Conservation (phyloP, 1,139 yeast genomes). For the Candida albicans region DNA sequence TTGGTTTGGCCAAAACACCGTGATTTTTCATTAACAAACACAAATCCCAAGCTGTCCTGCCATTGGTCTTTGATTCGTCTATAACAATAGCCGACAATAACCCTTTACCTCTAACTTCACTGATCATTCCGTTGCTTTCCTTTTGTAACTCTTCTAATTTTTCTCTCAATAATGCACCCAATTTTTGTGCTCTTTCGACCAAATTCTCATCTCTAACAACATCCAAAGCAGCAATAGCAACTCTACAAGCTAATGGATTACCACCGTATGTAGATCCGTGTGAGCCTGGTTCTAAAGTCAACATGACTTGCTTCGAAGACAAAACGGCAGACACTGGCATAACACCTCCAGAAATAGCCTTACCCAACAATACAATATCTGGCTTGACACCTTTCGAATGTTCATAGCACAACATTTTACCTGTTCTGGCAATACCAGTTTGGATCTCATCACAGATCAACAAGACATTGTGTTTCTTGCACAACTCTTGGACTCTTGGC, state of each 20-base stretch:
- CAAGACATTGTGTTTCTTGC: constrained; percentile 81
- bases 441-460: constrained; percentile 96
- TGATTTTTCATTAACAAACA: constrained; percentile 84
- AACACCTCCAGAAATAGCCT: constrained; percentile 95
- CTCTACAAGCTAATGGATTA: constrained; percentile 92
- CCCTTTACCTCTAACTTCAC: constrained; percentile 93
- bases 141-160: constrained; percentile 63
- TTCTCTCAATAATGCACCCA: constrained; percentile 71
- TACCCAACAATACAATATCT: constrained; percentile 84
- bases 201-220: constrained; percentile 87
- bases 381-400: constrained; percentile 81
- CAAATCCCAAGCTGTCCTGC: constrained; percentile 95
- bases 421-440: constrained; percentile 97
- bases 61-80: constrained; percentile 79
- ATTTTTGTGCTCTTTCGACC: constrained; percentile 70
- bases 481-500: constrained; percentile 66
- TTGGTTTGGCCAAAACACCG: constrained; percentile 95
- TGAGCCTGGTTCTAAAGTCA: constrained; percentile 89
- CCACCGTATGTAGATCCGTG: constrained; percentile 99
- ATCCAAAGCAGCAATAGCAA: constrained; percentile 90
- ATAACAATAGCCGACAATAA: constrained; percentile 88
- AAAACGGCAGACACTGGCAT: constrained; percentile 89
- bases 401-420: constrained; percentile 88
- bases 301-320: constrained; percentile 86
- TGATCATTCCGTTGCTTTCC: constrained; percentile 68